Base-by-base conservation (phyloP, 2,329 filamentous ascomycete genomes). In the Colletotrichum euphorbiae region DNA sequence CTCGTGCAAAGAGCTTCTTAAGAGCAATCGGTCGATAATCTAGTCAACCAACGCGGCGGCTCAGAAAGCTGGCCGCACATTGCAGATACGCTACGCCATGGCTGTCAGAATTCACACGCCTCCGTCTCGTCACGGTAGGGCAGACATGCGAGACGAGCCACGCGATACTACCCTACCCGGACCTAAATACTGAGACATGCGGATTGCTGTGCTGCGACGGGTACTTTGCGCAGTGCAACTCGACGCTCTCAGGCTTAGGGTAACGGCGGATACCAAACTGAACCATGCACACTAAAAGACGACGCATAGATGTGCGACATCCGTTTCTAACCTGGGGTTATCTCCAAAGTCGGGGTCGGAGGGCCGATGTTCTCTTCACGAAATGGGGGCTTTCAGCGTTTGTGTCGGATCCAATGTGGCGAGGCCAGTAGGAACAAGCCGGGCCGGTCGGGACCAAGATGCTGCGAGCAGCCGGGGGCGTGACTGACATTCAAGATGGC, bases 181-280 rank as follows among this genome's bases (percentile, higher is more conserved):
- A 42, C 9, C 36, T 24, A 28, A 24, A 28, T 54, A 38, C 36
- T 38, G 36, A 11, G 36, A 38, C 36, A 38, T 15, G 13, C 36
- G 36, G 11, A 12, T 38, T 15, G 36, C 11, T 38, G 36, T 38
- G 36, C 36, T 38, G 24, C 48, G 13, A 28, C 28, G 28, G 21
- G 48, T 28, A 24, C 48, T 28, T 51, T 13, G 15, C 48, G 24
- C 48, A 28, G n/a, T 51, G 48, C 48, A 51, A 4, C 28, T 51
- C 36, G 19, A 60, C 55, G 24, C 45, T 59, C 42, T 33, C 36
- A 42, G 46, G 57, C 36, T 36, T 61, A 67, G 64, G 51, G 59
- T 45, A 67, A 67, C 64, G 64, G 64, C 64, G 51, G 64, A 51
- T 51, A 57, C 51, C 51, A 63, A 57, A 48, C 51, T 57, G 48